Evolutionary conservation across 2,329 filamentous ascomycete genomes (phyloP), one percentile per base, ranked within the genome.

Genomic region (Cladosporium oxysporum): DNA sequence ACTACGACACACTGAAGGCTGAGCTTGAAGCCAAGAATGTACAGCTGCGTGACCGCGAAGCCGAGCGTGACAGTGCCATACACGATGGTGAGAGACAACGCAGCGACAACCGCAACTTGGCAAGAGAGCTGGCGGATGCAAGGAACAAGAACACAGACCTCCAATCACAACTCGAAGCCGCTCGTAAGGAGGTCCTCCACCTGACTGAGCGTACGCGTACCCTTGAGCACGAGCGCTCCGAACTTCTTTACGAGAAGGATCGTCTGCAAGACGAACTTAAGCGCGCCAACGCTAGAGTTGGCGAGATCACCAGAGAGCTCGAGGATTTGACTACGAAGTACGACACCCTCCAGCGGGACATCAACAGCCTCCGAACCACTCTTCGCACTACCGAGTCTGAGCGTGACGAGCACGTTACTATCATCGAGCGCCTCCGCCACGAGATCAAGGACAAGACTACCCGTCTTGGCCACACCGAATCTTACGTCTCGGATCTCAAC

Each of bases 231-330:
- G 74, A 75, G 65, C 66, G 71, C 3, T 70, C 70, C 23, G 71
- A 70, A 47, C 67, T 68, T 52, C 62, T 72, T 6, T 68, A 73
- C 26, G 73, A 74, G 67, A 74, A 73, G 58, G 72, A 72, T 33
- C 70, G 71, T 26, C 65, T 75, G 26, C 68, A 72, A 28, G 73
- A 74, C 35, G 72, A 76, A 60, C 65, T 74, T n/a, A 69, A 71
- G 52, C 72, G 72, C 60, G 58, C 67, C 57, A 71, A 67, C 37
- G 62, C 65, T 53, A 66, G 68, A 53, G 67, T 67, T 28, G 72
- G 71, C 4, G 74, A 75, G 49, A 66, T 68, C 33, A 66, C 66
- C 12, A 62, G 67, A 16, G 74, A 75, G 64, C 66, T 74, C 12
- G 58, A 67, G 10, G 68, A 69, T 26, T 44, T 70, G 28, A 72